A percentile compares a stretch with the other conserved stretches of the same genome.
phyloP scores from a whole-genome alignment of 2,329 filamentous ascomycete species.

The Microsporum canis region DNA sequence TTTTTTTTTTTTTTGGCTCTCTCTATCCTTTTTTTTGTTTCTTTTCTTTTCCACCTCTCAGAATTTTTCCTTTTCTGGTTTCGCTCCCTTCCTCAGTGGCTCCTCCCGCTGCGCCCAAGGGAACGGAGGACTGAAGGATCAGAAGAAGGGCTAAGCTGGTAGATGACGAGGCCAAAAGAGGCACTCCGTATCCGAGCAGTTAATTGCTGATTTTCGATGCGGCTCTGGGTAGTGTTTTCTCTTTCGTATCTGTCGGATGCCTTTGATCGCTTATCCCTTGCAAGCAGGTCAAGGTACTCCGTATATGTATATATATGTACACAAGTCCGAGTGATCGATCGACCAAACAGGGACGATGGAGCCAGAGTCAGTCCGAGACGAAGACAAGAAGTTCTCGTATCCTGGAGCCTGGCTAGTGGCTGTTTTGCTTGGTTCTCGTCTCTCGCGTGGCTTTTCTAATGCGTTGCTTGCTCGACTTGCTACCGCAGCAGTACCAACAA shows the following conservation, averaged over 20 bases:
- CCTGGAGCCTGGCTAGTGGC: background rate
- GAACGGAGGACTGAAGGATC: background rate
- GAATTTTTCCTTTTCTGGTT: background rate
- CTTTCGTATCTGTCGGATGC: background rate
- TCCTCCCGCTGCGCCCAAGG: background rate
- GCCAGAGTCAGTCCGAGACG: background rate
- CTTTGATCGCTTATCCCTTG: background rate
- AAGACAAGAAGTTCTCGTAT: background rate
- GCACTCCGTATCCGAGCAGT: background rate
- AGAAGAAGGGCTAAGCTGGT: background rate
- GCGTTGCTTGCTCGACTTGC: background rate
- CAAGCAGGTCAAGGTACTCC: too few relatives aligned
- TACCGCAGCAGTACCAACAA: background rate
- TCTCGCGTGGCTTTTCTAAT: background rate
- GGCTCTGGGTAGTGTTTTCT: background rate
- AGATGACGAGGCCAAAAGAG: background rate
- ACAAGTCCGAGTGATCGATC: background rate
- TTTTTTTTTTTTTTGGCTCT: background rate
- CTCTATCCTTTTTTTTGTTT: background rate
- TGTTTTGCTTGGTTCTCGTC: constrained; percentile 3
- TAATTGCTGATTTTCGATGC: background rate
- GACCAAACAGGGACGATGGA: background rate
- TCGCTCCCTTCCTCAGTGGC: background rate
- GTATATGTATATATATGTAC: background rate
- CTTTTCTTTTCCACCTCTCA: background rate